Evolutionary conservation across 805 yeast species (phyloP).

Genomic region (Maudiozyma pseudohumilis): DNA sequence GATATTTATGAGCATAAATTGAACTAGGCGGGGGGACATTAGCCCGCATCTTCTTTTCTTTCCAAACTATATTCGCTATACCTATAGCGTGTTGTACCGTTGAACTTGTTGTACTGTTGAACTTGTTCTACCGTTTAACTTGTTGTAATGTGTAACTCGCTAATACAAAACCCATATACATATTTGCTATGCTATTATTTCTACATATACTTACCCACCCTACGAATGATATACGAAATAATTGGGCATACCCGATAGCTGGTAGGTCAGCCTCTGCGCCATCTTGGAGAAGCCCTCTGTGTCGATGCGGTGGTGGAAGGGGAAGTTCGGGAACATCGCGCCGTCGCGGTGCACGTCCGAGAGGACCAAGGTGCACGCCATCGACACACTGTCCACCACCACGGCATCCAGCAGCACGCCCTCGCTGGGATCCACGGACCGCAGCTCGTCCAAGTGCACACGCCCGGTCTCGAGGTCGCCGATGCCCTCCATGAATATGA

Average conservation of each 20-base stretch:
- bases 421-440: slow-evolving; percentile 49
- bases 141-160: too few relatives aligned
- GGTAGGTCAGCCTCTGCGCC: slow-evolving; percentile 86
- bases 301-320: slow-evolving; percentile 88
- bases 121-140: too few relatives aligned
- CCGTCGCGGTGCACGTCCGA: slow-evolving; percentile 97
- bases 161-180: too few relatives aligned
- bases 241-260: slow-evolving; percentile 82
- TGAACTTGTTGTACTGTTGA: too few relatives aligned
- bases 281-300: slow-evolving; percentile 92
- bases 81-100: too few relatives aligned
- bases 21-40: background rate
- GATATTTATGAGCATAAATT: slow-evolving; percentile 17
- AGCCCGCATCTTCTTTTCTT: background rate
- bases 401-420: slow-evolving; percentile 57
- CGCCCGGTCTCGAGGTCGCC: slow-evolving; percentile 81
- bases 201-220: slow-evolving; percentile 17
- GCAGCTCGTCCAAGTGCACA: slow-evolving; percentile 61
- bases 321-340: slow-evolving; percentile 96
- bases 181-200: background rate
- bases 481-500: slow-evolving; percentile 85
- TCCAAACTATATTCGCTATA: too few relatives aligned
- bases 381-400: slow-evolving; percentile 90
- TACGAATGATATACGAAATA: slow-evolving; percentile 66
- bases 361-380: slow-evolving; percentile 83